Percentiles rank a stretch among this genome's conserved stretches.
These are phyloP conservation scores for Boletus rubescentipes DNA, from an alignment of 768 basidiomycete species.

Conservation along the genomic window DNA sequence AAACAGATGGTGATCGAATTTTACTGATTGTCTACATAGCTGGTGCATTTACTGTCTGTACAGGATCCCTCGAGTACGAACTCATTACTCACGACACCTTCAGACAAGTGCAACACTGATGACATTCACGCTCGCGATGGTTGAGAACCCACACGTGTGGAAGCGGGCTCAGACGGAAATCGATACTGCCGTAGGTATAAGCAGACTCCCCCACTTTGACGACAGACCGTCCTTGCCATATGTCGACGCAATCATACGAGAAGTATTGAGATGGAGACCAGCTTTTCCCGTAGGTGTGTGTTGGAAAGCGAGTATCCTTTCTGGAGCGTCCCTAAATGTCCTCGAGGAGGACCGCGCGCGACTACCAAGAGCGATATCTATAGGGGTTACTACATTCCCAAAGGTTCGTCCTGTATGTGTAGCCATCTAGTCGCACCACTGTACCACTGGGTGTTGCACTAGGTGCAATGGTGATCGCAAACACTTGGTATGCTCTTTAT, in stretches of 20 bases:
- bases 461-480: not conserved
- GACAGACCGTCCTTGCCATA: too few species aligned
- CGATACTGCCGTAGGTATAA: too few species aligned
- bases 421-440: too few species aligned
- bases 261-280: too few species aligned
- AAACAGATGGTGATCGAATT: not conserved
- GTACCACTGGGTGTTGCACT: not conserved
- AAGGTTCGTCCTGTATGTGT: not conserved
- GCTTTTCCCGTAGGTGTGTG: not conserved
- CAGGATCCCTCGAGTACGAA: not conserved
- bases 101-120: too few species aligned
- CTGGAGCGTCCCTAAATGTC: not conserved
- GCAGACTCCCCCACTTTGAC: too few species aligned
- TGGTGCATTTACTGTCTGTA: not conserved
- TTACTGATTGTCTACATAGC: not conserved
- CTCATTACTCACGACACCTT: not conserved
- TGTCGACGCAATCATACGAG: too few species aligned
- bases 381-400: not conserved
- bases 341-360: not conserved
- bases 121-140: too few species aligned
- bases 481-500: not conserved
- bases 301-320: not conserved
- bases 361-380: not conserved
- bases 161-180: too few species aligned
- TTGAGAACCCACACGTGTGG: too few species aligned